Evolutionary conservation across 257 asterid species (phyloP).

Genomic region (Solanum dulcamara): DNA sequence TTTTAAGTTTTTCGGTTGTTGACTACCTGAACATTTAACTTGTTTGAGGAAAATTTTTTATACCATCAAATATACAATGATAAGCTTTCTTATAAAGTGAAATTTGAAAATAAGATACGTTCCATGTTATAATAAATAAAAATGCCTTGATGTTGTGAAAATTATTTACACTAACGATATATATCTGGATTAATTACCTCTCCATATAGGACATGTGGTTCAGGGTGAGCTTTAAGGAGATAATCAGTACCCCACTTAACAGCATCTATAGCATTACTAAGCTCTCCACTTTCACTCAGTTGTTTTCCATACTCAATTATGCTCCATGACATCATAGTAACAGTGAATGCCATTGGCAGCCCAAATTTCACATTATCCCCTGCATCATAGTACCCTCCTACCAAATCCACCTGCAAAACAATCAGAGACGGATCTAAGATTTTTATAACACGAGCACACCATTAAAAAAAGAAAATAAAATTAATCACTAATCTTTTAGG

Average conservation of each 20-base stretch:
- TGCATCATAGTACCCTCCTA: slow-evolving; percentile 97
- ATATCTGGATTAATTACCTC: slow-evolving; percentile 33
- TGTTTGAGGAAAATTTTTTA: too few relatives aligned
- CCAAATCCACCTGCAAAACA: slow-evolving; percentile 70
- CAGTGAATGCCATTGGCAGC: slow-evolving; percentile 90
- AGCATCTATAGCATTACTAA: slow-evolving; percentile 71
- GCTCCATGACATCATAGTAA: slow-evolving; percentile 97
- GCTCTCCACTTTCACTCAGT: slow-evolving; percentile 69
- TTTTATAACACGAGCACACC: neutral
- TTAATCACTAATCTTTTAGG: neutral
- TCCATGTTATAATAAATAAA: neutral
- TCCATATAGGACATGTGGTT: slow-evolving; percentile 80
- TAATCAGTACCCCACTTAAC: slow-evolving; percentile 97
- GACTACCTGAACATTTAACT: too few relatives aligned
- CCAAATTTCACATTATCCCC: slow-evolving; percentile 98
- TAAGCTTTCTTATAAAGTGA: too few relatives aligned
- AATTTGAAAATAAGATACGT: too few relatives aligned
- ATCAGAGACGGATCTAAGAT: neutral
- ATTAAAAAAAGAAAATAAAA: neutral
- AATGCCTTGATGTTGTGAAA: neutral
- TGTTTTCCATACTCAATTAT: slow-evolving; percentile 75
- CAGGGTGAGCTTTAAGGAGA: slow-evolving; percentile 88
- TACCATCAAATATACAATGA: too few relatives aligned
- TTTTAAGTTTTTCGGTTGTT: too few relatives aligned
- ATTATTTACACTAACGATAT: neutral